phyloP scores from a whole-genome alignment of 306 rosid genomes.

The Vigna reflexopilosa region DNA sequence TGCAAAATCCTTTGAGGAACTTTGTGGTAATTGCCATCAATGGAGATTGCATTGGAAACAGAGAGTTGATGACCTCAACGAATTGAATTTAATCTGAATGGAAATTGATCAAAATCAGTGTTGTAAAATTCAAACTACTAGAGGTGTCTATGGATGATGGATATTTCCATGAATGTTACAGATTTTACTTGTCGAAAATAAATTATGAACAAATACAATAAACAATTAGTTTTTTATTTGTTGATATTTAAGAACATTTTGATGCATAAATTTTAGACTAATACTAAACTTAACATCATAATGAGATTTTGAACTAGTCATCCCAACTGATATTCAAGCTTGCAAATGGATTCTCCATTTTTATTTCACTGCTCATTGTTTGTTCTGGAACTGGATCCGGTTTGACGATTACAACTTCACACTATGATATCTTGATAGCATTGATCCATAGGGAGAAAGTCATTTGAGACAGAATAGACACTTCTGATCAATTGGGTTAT shows the following conservation, averaged over 20 bases:
- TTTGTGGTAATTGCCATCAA: background rate
- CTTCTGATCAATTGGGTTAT: constrained; percentile 5
- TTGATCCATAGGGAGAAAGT: background rate
- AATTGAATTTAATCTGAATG: background rate
- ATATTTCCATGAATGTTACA: too few species aligned
- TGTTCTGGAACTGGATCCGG: background rate
- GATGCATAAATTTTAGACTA: background rate
- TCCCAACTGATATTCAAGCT: background rate
- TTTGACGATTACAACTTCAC: background rate
- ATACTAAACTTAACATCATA: background rate
- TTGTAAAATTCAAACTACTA: background rate
- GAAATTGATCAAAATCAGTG: background rate
- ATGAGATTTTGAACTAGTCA: background rate
- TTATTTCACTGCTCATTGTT: background rate
- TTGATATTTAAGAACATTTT: background rate
- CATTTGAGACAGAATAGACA: background rate
- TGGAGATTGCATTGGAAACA: background rate
- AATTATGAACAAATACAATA: background rate
- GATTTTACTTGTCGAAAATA: background rate
- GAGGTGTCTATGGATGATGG: background rate
- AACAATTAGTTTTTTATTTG: background rate
- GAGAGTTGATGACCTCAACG: background rate
- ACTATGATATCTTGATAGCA: background rate
- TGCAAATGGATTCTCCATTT: background rate
- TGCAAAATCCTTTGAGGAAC: background rate